phyloP scores from a whole-genome alignment of 441 rosid species.

The Mallotus repandus region DNA sequence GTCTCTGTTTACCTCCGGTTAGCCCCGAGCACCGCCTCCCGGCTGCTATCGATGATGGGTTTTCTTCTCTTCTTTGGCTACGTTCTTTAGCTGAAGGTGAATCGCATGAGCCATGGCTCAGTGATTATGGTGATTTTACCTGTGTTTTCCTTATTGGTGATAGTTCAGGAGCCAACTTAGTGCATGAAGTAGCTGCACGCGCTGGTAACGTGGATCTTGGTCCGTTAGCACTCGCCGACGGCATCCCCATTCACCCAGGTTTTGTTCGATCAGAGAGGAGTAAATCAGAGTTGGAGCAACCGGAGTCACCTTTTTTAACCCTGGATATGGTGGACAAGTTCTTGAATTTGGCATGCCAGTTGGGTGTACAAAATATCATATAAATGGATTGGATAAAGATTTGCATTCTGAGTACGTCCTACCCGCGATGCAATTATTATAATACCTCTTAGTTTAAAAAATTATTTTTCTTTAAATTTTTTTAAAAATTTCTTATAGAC shows the following conservation, averaged over 20 bases:
- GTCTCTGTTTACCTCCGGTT: conserved; percentile 50
- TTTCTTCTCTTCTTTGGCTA: conserved; percentile 53
- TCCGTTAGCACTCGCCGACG: conserved; percentile 47
- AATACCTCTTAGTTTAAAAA: too few species aligned
- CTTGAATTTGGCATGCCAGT: conserved; percentile 42
- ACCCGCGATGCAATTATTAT: too few species aligned
- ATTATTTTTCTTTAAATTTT: too few species aligned
- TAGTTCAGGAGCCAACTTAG: conserved; percentile 60
- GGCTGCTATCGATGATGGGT: conserved; percentile 54
- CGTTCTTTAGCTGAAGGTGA: conserved; percentile 32
- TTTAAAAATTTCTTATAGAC: too few species aligned
- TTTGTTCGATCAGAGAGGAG: conserved; percentile 53
- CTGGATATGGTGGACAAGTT: conserved; percentile 61
- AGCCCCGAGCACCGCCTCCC: conserved; percentile 61
- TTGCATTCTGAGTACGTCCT: too few species aligned
- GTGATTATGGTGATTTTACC: conserved; percentile 36
- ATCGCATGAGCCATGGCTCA: conserved; percentile 41
- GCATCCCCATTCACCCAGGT: conserved; percentile 61
- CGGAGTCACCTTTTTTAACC: conserved; percentile 53
- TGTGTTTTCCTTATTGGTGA: conserved; percentile 67
- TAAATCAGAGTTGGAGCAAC: conserved; percentile 53
- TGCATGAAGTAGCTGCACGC: conserved; percentile 51
- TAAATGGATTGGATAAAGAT: too few species aligned
- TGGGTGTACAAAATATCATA: conserved; percentile 47
- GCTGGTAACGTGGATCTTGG: conserved; percentile 38